Conservation (phyloP, 192 early-diverging fungal genomes). For the Linderina pennispora region DNA sequence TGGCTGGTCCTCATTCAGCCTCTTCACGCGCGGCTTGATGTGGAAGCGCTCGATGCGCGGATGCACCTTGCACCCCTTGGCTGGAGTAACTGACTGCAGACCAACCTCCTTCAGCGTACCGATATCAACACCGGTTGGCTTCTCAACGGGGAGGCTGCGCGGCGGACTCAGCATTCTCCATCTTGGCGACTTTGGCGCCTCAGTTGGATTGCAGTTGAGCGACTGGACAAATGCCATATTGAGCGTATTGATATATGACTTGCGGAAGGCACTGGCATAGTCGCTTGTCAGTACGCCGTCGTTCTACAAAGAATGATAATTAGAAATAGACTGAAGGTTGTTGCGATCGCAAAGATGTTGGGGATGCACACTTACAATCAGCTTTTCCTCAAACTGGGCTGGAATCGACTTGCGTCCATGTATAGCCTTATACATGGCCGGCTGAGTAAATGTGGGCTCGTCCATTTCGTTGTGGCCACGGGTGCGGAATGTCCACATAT, state of each 20-base stretch:
- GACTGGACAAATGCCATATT: constrained; percentile 21
- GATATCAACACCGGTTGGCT: constrained; percentile 55
- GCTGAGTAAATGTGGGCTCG: constrained; percentile 95
- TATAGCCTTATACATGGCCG: constrained; percentile 90
- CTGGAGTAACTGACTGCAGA: constrained; percentile 60
- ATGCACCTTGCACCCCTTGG: constrained; percentile 64
- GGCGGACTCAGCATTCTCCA: constrained; percentile 14
- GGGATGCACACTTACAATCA: constrained; percentile 22
- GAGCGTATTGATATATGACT: constrained; percentile 21
- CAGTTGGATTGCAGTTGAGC: constrained; percentile 18
- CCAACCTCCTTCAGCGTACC: constrained; percentile 65
- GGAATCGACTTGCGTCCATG: constrained; percentile 74
- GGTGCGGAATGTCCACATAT: constrained; percentile 89
- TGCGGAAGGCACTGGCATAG: constrained; percentile 6
- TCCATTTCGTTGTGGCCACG: constrained; percentile 97
- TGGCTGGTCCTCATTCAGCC: constrained; percentile 59
- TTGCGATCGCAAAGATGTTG: too few relatives aligned
- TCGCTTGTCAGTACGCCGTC: constrained; percentile 17
- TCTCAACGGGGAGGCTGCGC: constrained; percentile 12
- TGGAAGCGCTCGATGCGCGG: constrained; percentile 88
- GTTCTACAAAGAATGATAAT: too few relatives aligned
- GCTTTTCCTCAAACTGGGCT: constrained; percentile 66
- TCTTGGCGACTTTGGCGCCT: constrained; percentile 3
- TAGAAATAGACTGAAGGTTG: too few relatives aligned
- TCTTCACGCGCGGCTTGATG: constrained; percentile 71